A percentile compares a stretch with the other conserved stretches of the same genome.
Conservation (phyloP, 164 flowering plant species). For the Brasenia schreberi region DNA sequence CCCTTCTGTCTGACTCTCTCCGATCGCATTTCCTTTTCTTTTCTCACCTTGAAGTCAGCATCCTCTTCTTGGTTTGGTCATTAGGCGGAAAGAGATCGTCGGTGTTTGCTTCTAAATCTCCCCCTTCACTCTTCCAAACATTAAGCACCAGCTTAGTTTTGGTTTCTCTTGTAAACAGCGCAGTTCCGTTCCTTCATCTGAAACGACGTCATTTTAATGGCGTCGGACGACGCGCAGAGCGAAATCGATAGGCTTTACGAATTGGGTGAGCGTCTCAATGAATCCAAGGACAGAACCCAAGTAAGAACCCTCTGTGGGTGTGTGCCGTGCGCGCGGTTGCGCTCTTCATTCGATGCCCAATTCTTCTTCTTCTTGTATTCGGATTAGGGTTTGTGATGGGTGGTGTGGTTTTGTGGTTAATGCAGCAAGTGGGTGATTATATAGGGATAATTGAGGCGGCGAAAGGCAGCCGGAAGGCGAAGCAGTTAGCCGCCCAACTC, state of each 20-base stretch:
- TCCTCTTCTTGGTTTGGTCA: too few relatives aligned
- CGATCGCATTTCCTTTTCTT: too few relatives aligned
- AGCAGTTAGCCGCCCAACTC: conserved; percentile 86
- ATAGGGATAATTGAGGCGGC: conserved; percentile 70
- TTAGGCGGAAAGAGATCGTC: too few relatives aligned
- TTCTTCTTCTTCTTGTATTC: neutral
- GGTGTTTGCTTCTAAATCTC: too few relatives aligned
- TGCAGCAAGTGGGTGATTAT: conserved; percentile 67
- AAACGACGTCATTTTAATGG: neutral
- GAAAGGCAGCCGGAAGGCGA: conserved; percentile 63
- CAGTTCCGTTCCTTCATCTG: neutral
- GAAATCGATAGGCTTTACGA: conserved; percentile 90
- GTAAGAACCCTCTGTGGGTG: conserved; percentile 14
- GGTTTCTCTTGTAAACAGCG: neutral
- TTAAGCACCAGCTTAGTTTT: neutral
- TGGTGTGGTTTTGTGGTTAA: conserved; percentile 1
- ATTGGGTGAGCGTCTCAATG: conserved; percentile 84
- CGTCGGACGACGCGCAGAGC: conserved; percentile 38
- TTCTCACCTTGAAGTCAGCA: too few relatives aligned
- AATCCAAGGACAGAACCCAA: conserved; percentile 87
- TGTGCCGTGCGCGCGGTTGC: too few relatives aligned
- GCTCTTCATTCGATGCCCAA: neutral
- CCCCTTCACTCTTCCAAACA: neutral
- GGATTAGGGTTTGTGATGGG: conserved; percentile 7
- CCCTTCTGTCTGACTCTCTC: neutral